These are phyloP conservation scores for Coniella vitis DNA, from an alignment of 2,329 filamentous ascomycete species.

Conservation along the genomic window DNA sequence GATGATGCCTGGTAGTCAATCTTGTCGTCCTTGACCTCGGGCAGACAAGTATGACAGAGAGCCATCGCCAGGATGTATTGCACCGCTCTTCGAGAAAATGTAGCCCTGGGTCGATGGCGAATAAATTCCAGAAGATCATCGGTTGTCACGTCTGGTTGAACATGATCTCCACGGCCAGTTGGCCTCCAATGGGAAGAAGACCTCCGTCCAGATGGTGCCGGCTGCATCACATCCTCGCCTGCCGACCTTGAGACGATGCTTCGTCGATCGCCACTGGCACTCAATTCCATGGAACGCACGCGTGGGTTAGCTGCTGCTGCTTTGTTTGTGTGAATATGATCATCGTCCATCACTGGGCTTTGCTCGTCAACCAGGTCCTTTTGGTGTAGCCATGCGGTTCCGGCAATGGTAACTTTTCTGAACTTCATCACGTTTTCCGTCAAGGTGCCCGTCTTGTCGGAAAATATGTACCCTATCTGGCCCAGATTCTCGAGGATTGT, in stretches of 20 bases:
- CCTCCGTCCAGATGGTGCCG: slow-evolving; percentile 30
- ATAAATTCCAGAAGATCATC: slow-evolving; percentile 74
- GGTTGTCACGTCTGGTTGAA: slow-evolving; percentile 56
- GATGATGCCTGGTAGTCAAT: slow-evolving; percentile 72
- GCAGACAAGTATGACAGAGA: slow-evolving; percentile 84
- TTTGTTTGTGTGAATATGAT: slow-evolving; percentile 13
- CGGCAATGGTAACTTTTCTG: slow-evolving; percentile 82
- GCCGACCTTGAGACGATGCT: slow-evolving; percentile 17
- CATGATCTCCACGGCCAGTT: slow-evolving; percentile 39
- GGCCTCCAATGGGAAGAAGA: slow-evolving; percentile 46
- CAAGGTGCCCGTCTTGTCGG: slow-evolving; percentile 89
- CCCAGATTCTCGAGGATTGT: slow-evolving; percentile 93
- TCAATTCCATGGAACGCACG: slow-evolving; percentile 18
- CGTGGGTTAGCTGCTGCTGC: slow-evolving; percentile 22
- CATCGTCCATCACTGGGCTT: not conserved
- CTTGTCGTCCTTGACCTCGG: slow-evolving; percentile 65
- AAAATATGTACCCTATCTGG: slow-evolving; percentile 85
- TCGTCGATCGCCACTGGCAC: not conserved
- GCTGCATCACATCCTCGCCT: slow-evolving; percentile 15
- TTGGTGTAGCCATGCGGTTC: slow-evolving; percentile 83
- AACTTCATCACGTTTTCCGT: slow-evolving; percentile 97
- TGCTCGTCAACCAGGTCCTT: slow-evolving; percentile 50
- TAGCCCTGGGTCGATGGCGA: slow-evolving; percentile 63
- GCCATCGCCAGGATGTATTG: slow-evolving; percentile 81
- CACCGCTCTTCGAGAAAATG: slow-evolving; percentile 71